Conservation (phyloP, 1,139 yeast genomes). For the Pichia sp. region DNA sequence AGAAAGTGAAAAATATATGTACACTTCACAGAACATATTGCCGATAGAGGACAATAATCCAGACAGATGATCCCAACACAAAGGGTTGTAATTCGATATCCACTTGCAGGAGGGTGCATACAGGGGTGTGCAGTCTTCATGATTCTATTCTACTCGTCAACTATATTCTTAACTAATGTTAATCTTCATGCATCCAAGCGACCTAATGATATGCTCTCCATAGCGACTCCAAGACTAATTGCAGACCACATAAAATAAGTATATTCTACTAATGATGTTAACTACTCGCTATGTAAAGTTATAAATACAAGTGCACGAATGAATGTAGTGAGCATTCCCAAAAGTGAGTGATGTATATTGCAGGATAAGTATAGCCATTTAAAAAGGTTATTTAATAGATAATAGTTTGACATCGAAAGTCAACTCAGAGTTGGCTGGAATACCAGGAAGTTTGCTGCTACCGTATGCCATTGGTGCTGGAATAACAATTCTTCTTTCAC, state of each 20-base stretch:
- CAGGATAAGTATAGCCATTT: background rate
- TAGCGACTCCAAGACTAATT: background rate
- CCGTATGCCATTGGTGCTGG: constrained; percentile 98
- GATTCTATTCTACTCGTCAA: too few species aligned
- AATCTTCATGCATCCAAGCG: background rate
- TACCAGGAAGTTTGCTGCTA: constrained; percentile 88
- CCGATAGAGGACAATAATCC: background rate
- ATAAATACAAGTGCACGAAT: background rate
- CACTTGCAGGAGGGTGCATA: too few species aligned
- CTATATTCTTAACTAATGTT: too few species aligned
- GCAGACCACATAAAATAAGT: background rate
- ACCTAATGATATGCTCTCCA: background rate
- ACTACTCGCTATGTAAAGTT: background rate
- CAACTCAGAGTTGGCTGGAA: constrained; percentile 94
- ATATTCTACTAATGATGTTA: background rate
- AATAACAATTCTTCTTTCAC: constrained; percentile 95
- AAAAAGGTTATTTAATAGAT: constrained; percentile 60
- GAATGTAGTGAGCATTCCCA: background rate
- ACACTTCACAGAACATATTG: background rate
- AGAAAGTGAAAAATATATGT: too few species aligned
- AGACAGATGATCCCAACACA: too few species aligned
- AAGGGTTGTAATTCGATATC: too few species aligned
- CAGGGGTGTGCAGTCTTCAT: too few species aligned
- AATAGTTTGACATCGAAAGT: constrained; percentile 94
- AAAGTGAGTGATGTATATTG: background rate